phyloP scores from a whole-genome alignment of 2,329 filamentous ascomycete genomes.

The Nothopassalora personata region DNA sequence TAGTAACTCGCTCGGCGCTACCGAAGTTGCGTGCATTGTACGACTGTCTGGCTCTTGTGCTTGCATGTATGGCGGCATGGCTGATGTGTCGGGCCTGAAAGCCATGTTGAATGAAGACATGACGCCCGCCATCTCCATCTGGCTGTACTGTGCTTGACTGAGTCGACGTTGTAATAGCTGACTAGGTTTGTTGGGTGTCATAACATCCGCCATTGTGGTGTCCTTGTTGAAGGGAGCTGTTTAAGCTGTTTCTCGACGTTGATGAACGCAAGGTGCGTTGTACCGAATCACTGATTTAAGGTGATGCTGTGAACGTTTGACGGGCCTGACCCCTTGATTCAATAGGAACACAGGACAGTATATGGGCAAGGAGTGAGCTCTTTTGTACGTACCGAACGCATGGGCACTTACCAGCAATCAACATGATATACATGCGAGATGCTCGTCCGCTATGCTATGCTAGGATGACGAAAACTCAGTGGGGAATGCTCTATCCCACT shows the following conservation, averaged over 20 bases:
- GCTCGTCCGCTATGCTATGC: constrained; percentile 13
- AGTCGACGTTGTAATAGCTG: constrained; percentile 25
- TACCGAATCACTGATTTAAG: not conserved
- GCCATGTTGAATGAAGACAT: constrained; percentile 28
- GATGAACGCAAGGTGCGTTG: not conserved
- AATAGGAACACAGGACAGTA: not conserved
- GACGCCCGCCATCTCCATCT: constrained; percentile 23
- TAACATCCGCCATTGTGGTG: constrained; percentile 20
- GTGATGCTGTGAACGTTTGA: not conserved
- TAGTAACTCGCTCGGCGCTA: constrained; percentile 22
- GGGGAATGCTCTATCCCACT: constrained; percentile 17
- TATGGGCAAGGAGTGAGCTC: constrained; percentile 11
- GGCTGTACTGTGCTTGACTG: constrained; percentile 23
- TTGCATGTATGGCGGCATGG: constrained; percentile 15
- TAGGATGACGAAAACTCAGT: constrained; percentile 23
- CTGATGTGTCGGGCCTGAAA: constrained; percentile 24
- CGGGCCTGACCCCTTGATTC: not conserved
- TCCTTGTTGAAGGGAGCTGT: not conserved
- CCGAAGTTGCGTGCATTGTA: constrained; percentile 14
- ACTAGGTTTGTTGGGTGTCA: constrained; percentile 16
- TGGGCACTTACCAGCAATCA: constrained; percentile 10
- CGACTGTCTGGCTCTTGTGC: constrained; percentile 17
- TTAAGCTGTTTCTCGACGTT: not conserved
- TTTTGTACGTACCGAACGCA: constrained; percentile 10
- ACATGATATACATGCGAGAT: constrained; percentile 16